Evolutionary conservation across 495 filamentous ascomycete genomes (phyloP), one percentile per base, ranked within the genome.

Genomic region (Penicillium cosmopolitanum): DNA sequence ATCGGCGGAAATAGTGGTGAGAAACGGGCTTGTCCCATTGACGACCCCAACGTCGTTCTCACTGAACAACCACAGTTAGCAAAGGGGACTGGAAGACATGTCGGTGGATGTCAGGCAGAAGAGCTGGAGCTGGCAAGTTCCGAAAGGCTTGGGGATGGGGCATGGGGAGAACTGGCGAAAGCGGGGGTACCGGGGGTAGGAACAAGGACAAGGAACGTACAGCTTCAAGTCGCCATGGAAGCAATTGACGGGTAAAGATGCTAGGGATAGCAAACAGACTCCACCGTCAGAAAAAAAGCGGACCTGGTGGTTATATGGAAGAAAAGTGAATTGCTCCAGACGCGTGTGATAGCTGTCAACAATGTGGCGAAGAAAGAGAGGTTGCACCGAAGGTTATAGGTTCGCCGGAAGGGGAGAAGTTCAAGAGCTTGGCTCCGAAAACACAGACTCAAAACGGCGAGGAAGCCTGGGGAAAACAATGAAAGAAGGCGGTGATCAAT

Each of bases 171-270:
- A 25, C 34, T 36, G 44, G 44, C 46, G 34, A 43, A 58, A 53
- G 56, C 56, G 56, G 56, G 56, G 56, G 42, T 48, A 48, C 46
- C 46, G 19, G 46, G 46, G 52, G 65, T n/a, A 9, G 16, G 16
- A 13, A n/a, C 8, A 16, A 16, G 60, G 51, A 52, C 57, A 60
- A 66, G 64, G 42, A 75, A 75, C 75, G 62, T 76, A 76, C 75
- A 65, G 64, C 62, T 64, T 73, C 63, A 69, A 62, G 68, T 58
- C 70, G 72, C 70, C 73, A 76, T 72, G 66, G 68, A 72, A 66
- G 65, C 62, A 66, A 69, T 60, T 64, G 61, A 53, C 13, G 23
- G 25, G 56, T 43, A 51, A 19, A 56, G 55, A 61, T 59, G 55
- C 53, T 19, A 55, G 25, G 16, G 34, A 57, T 46, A 53, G 51